Evolutionary conservation across 2,329 filamentous ascomycete genomes (phyloP).

Genomic region (Alternaria triticimaculans): DNA sequence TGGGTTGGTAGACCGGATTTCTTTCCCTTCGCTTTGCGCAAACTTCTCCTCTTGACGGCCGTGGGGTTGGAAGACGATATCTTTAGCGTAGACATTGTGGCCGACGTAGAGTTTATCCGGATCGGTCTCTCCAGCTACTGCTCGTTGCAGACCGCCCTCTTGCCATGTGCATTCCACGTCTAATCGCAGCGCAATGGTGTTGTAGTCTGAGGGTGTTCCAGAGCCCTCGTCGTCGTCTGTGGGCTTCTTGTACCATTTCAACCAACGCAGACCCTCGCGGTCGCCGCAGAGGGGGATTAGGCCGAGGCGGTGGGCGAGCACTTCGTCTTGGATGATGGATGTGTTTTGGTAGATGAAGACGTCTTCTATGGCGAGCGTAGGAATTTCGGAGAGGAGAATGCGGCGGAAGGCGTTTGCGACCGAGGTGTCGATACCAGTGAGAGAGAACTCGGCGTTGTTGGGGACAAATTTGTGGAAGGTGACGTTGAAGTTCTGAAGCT

Average conservation of each 20-base stretch:
- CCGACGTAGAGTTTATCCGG: slow-evolving; percentile 85
- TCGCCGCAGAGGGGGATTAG: slow-evolving; percentile 87
- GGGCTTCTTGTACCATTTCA: slow-evolving; percentile 82
- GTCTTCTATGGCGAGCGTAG: slow-evolving; percentile 90
- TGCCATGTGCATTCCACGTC: slow-evolving; percentile 83
- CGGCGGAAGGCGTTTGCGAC: slow-evolving; percentile 97
- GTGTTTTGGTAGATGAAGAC: slow-evolving; percentile 97
- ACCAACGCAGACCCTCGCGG: slow-evolving; percentile 76
- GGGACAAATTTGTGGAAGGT: slow-evolving; percentile 83
- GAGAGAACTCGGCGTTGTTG: slow-evolving; percentile 83
- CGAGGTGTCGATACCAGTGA: slow-evolving; percentile 88
- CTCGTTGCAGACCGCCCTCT: slow-evolving; percentile 61
- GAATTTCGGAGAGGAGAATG: slow-evolving; percentile 93
- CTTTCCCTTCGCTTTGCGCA: slow-evolving; percentile 57
- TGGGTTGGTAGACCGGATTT: slow-evolving; percentile 81
- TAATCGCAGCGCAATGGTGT: slow-evolving; percentile 82
- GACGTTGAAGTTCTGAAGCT: slow-evolving; percentile 68
- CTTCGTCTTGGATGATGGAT: slow-evolving; percentile 96
- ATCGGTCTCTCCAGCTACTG: slow-evolving; percentile 75
- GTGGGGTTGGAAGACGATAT: slow-evolving; percentile 75
- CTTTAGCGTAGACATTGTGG: slow-evolving; percentile 66
- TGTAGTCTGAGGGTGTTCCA: slow-evolving; percentile 71
- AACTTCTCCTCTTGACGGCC: slow-evolving; percentile 61
- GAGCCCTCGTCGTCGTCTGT: slow-evolving; percentile 55
- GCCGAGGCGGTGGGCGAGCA: slow-evolving; percentile 87